Base-by-base conservation (phyloP, 169 alveolate genomes). In the Amoebophrya sp. region DNA sequence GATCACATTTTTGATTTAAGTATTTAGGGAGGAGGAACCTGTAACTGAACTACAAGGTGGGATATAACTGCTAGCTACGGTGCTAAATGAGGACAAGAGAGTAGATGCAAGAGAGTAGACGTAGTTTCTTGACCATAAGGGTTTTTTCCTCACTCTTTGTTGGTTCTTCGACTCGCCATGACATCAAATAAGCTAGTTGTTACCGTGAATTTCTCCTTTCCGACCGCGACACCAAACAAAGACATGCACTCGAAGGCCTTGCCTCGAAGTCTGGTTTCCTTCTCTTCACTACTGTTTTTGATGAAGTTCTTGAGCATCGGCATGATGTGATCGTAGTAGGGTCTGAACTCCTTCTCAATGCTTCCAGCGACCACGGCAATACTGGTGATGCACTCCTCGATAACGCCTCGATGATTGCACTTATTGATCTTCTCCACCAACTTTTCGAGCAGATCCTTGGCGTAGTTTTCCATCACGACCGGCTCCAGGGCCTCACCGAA, bases 211-310 rank as follows among this genome's bases (percentile, higher is more conserved):
- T 36, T 6, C 39, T 65, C 83, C 33, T 65, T 65, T 18, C 83
- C 83, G 83, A 65, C 83, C 33, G 83, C 83, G 36, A 65, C 83
- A 1, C 83, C 83, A 36, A 65, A 65, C 83, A 65, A 26, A 36
- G 38, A 26, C 83, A 65, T 65, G 83, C 83, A 65, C 83, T 65
- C 83, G 83, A 65, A 65, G 36, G 83, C 83, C 83, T 65, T 65
- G 18, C 83, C 83, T 26, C 83, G 83, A 1, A 65, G 26, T 26
- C 83, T 6, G 36, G 83, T 65, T 65, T 65, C 83, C 83, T 65
- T 65, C 26, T 65, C 83, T 29, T 65, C 83, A 29, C n/a, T 65
- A 10, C 39, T 26, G 33, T 1, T 18, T 1, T 18, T 1, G 83
- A 65, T 65, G 26, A 65, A 65, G 33, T 65, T 6, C 26, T 65